A percentile compares a stretch with the other conserved stretches of the same genome.
phyloP scores from a whole-genome alignment of 2,329 filamentous ascomycete genomes.

The Fonsecaea nubica region DNA sequence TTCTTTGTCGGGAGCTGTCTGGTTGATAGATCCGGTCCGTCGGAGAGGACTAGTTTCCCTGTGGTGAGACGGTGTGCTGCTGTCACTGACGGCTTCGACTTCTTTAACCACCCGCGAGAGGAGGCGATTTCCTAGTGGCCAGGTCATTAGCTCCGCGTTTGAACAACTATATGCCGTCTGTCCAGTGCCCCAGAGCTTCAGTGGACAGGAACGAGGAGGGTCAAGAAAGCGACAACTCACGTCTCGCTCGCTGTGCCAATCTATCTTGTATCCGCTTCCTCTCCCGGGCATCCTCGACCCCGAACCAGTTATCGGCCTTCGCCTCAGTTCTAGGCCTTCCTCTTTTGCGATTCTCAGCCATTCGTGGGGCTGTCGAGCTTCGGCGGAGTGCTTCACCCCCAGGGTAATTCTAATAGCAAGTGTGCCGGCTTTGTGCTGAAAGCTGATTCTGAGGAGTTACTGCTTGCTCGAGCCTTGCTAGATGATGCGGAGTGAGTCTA shows the following conservation, averaged over 20 bases:
- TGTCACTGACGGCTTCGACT: not conserved
- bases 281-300: slow-evolving; percentile 46
- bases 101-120: not conserved
- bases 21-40: not conserved
- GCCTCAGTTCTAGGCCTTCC: slow-evolving; percentile 22
- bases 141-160: not conserved
- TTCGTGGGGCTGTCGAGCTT: not conserved
- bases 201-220: not conserved
- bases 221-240: slow-evolving; percentile 38
- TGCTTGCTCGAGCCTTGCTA: not conserved
- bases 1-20: not conserved
- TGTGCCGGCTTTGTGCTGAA: not conserved
- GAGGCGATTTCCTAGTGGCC: not conserved
- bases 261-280: slow-evolving; percentile 52
- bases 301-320: slow-evolving; percentile 42
- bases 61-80: not conserved
- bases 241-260: slow-evolving; percentile 48
- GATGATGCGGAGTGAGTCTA: not conserved
- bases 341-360: slow-evolving; percentile 11
- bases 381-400: not conserved
- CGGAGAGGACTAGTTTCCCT: not conserved
- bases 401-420: not conserved
- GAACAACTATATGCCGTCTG: not conserved
- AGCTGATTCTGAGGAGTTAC: not conserved
- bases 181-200: no score